These are phyloP conservation scores for Panaeolus cyanescens DNA, from an alignment of 768 basidiomycete genomes.

Conservation along the genomic window DNA sequence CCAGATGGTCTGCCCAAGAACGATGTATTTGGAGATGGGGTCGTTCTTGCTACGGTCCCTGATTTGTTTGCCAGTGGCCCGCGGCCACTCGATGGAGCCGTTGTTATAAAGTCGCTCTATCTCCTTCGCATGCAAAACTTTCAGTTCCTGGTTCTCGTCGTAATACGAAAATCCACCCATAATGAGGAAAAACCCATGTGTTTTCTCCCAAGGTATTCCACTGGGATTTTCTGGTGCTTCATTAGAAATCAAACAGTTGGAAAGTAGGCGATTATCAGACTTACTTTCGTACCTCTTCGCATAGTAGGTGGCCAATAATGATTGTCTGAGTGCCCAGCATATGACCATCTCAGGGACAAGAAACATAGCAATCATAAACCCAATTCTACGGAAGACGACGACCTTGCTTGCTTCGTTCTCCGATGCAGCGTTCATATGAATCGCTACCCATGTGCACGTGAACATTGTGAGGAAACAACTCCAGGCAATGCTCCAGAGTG, in stretches of 20 bases:
- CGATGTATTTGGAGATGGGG: slow-evolving; percentile 6
- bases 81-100: background rate
- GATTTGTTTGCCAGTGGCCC: slow-evolving; percentile 5
- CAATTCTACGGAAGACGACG: background rate
- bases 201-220: slow-evolving; percentile 3
- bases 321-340: slow-evolving; percentile 8
- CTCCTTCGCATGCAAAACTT: background rate
- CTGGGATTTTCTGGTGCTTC: background rate
- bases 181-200: slow-evolving; percentile 15
- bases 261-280: background rate
- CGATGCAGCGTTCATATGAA: slow-evolving; percentile 9
- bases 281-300: background rate
- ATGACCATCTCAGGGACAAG: slow-evolving; percentile 8
- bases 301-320: background rate
- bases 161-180: slow-evolving; percentile 23
- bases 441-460: slow-evolving; percentile 13
- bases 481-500: slow-evolving; percentile 11
- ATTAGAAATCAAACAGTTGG: background rate
- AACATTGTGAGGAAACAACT: slow-evolving; percentile 14
- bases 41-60: slow-evolving; percentile 13
- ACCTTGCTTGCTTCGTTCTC: background rate
- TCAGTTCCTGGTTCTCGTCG: background rate
- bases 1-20: slow-evolving; percentile 12
- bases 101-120: background rate
- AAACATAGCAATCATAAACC: slow-evolving; percentile 2